Conservation (phyloP, 179 eudicot species). For the Heliamphora pulchella region DNA sequence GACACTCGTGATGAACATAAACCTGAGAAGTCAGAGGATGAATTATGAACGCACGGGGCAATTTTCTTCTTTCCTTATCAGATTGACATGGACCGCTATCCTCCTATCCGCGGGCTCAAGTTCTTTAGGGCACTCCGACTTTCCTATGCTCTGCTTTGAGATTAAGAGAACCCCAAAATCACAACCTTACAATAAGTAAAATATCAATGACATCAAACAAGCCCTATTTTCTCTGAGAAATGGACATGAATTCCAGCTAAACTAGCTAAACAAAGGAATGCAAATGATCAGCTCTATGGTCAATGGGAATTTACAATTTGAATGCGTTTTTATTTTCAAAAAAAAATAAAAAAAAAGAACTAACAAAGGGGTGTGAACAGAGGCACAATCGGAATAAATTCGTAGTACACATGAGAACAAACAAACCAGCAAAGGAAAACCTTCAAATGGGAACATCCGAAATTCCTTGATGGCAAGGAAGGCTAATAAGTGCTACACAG, state of each 20-base stretch:
- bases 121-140: conserved; percentile 61
- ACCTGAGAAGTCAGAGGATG: neutral
- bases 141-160: conserved; percentile 46
- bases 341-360: no score
- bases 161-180: neutral
- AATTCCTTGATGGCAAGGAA: no score
- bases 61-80: conserved; percentile 37
- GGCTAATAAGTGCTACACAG: neutral
- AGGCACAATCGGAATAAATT: neutral
- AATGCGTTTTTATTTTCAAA: neutral
- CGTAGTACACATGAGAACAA: neutral
- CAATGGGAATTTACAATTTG: neutral
- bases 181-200: neutral
- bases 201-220: no score
- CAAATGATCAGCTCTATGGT: neutral
- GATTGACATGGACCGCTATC: conserved; percentile 36
- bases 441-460: neutral
- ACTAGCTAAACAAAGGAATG: neutral
- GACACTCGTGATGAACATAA: neutral
- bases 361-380: neutral
- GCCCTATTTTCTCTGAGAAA: no score
- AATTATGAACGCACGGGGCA: conserved; percentile 36
- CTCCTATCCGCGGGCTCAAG: conserved; percentile 46
- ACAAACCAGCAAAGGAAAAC: neutral
- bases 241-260: neutral